A percentile compares a stretch with the other conserved stretches of the same genome.
These are phyloP conservation scores for Umbilicus rupestris DNA, from an alignment of 164 flowering plant species.

Conservation along the genomic window DNA sequence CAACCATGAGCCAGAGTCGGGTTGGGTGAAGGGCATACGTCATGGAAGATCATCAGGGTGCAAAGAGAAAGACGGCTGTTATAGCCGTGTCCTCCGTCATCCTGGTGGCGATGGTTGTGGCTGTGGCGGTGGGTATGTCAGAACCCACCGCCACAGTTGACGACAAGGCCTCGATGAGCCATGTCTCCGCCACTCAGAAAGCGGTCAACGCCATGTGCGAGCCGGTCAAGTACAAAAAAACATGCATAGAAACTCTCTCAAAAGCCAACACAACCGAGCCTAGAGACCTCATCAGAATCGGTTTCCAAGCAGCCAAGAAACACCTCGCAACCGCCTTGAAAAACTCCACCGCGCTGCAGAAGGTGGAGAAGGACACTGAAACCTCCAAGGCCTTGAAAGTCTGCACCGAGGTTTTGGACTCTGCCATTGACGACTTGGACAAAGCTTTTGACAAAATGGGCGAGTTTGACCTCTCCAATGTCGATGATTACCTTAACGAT, in stretches of 20 bases:
- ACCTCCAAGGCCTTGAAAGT: conserved; percentile 24
- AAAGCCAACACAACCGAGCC: conserved; percentile 33
- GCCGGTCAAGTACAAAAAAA: conserved; percentile 35
- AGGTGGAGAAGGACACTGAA: conserved; percentile 30
- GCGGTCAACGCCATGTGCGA: conserved; percentile 37
- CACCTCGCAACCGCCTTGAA: conserved; percentile 16
- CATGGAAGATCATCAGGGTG: not conserved
- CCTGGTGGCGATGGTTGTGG: conserved; percentile 1
- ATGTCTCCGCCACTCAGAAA: conserved; percentile 27
- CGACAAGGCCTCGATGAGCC: not conserved
- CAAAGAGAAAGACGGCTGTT: not conserved
- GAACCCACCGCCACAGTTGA: not conserved
- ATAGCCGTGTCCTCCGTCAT: not conserved
- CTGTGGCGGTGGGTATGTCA: not conserved
- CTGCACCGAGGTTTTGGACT: conserved; percentile 29
- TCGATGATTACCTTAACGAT: conserved; percentile 33
- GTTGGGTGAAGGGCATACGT: not conserved
- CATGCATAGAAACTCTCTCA: conserved; percentile 30
- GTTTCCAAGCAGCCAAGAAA: conserved; percentile 22
- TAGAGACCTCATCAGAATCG: conserved; percentile 30
- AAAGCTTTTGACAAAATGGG: conserved; percentile 20
- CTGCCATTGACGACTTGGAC: conserved; percentile 26
- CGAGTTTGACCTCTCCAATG: conserved; percentile 18
- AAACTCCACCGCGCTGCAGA: conserved; percentile 22
- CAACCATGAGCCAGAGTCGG: not conserved